Evolutionary conservation across 108 stramenopile genomes (phyloP).

Genomic region (Parietichytrium sp.): DNA sequence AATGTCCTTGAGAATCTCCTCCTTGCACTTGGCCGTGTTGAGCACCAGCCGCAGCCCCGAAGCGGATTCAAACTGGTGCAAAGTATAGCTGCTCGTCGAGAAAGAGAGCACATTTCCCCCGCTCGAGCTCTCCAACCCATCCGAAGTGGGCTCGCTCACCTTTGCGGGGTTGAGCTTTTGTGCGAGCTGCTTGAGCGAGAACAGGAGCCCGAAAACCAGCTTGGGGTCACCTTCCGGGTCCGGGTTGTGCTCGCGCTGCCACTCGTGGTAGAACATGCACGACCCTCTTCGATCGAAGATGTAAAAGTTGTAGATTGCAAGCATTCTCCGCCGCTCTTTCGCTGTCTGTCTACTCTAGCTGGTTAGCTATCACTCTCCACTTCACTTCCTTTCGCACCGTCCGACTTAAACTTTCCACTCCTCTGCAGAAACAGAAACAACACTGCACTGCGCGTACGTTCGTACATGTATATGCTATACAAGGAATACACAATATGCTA

Average conservation of each 20-base stretch:
- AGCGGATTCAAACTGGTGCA: constrained; percentile 23
- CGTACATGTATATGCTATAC: too few relatives aligned
- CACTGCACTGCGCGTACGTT: too few relatives aligned
- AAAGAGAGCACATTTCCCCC: constrained; percentile 16
- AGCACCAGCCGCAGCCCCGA: constrained; percentile 8
- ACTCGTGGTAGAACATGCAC: constrained; percentile 36
- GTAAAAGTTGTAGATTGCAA: constrained; percentile 33
- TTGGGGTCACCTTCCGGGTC: constrained; percentile 19
- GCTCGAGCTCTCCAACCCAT: too few relatives aligned
- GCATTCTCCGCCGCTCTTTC: background rate
- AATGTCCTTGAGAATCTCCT: background rate
- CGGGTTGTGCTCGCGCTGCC: constrained; percentile 30
- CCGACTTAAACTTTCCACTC: too few relatives aligned
- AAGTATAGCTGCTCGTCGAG: background rate
- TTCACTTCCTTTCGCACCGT: too few relatives aligned
- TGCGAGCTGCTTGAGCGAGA: constrained; percentile 30
- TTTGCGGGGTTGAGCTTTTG: background rate
- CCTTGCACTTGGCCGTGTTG: background rate
- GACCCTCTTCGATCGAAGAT: background rate
- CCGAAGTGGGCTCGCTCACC: background rate
- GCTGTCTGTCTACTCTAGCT: background rate
- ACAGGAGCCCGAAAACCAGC: constrained; percentile 35
- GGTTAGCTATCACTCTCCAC: too few relatives aligned
- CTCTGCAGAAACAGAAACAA: too few relatives aligned
- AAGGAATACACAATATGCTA: too few relatives aligned